phyloP scores from a whole-genome alignment of 2,329 filamentous ascomycete genomes.

The Colletotrichum camelliae region DNA sequence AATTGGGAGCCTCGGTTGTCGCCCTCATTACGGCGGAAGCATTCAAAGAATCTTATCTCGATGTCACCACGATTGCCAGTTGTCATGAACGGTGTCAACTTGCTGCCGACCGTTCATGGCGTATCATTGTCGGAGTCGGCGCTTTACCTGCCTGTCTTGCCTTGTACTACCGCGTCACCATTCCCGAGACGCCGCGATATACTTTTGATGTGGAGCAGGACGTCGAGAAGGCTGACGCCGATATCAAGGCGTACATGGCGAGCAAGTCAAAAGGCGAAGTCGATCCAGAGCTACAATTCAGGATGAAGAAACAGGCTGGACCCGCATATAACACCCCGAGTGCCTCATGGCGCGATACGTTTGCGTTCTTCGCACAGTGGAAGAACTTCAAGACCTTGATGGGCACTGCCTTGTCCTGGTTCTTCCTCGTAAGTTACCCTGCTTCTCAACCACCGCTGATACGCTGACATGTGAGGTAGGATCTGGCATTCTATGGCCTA shows the following conservation, averaged over 20 bases:
- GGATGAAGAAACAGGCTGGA: constrained; percentile 57
- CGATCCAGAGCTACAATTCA: constrained; percentile 53
- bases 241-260: constrained; percentile 66
- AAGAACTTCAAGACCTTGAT: constrained; percentile 73
- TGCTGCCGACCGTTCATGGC: constrained; percentile 83
- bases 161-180: constrained; percentile 85
- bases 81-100: constrained; percentile 70
- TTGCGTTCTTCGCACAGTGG: constrained; percentile 71
- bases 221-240: constrained; percentile 75
- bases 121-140: constrained; percentile 80
- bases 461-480: constrained; percentile 43
- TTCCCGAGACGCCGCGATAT: constrained; percentile 84
- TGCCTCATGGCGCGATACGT: constrained; percentile 73
- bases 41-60: constrained; percentile 60
- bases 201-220: constrained; percentile 82
- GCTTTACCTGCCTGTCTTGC: constrained; percentile 79
- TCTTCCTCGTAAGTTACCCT: constrained; percentile 64
- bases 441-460: neutral
- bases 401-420: constrained; percentile 82
- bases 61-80: constrained; percentile 36
- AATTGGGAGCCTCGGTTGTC: constrained; percentile 73
- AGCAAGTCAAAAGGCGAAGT: constrained; percentile 53
- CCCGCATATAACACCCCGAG: constrained; percentile 66
- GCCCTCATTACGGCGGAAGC: constrained; percentile 71
- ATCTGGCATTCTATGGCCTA: constrained; percentile 72